Base-by-base conservation (phyloP, 495 filamentous ascomycete genomes). In the Podospora australis region DNA sequence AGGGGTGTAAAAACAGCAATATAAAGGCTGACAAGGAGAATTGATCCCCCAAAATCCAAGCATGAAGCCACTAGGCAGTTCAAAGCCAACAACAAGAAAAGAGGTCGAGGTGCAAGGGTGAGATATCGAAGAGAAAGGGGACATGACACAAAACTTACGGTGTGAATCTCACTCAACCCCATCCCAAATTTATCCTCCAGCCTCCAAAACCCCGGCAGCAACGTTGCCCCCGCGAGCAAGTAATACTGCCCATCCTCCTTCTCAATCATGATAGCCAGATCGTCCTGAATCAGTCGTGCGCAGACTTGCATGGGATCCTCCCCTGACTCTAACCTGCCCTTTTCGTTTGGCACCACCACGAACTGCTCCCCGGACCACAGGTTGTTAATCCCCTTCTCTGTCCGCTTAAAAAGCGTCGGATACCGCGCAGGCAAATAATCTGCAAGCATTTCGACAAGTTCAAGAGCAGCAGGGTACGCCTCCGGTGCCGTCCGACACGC, bases 141-240 rank as follows among this genome's bases (percentile, higher is more conserved):
- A 16, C 11, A 23, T 6, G 23, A 23, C 6, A 24, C 16, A 3
- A 20, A 40, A 40, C 38, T 9, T 23, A 40, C 38, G 0, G 84
- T 88, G 60, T 96, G 90, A 61, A 96, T 92, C 54, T 92, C 85
- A 2, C 78, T 81, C 3, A 95, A 66, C 19, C 75, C 71, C 89
- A 96, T 92, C 6, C 85, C 84, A 62, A 86, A 82, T 68, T 96
- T 94, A 58, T 95, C 87, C 43, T 76, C 70, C 5, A 95, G 76
- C 6, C 87, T 80, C 90, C 88, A 95, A 70, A 95, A 96, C 0
- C 88, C 89, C 0, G 88, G 79, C 1, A 96, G 74, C 8, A 95
- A 72, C 44, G 92, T 83, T 5, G 83, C 75, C 10, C 88, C 90
- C 2, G 88, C 87, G 1, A 88, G 74, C 1, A 94, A 79, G 64